These are phyloP conservation scores for Sporisorium reilianum DNA, from an alignment of 1,284 basidiomycete species.

Conservation along the genomic window DNA sequence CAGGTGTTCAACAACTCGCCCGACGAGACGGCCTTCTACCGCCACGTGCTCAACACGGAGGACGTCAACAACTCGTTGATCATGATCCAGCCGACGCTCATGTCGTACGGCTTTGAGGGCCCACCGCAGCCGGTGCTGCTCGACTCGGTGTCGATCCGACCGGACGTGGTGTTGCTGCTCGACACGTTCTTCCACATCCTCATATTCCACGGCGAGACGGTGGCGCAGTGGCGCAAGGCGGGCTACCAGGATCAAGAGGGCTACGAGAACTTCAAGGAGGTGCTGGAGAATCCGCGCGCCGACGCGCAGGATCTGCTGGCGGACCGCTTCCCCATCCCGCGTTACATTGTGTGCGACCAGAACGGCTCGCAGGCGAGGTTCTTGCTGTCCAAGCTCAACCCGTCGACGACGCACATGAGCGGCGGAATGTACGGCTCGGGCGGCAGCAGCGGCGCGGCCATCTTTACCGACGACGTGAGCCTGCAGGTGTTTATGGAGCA, in stretches of 20 bases:
- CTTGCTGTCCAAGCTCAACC: slow-evolving; percentile 94
- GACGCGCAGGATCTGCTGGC: slow-evolving; percentile 84
- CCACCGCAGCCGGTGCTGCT: slow-evolving; percentile 91
- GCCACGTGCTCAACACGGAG: slow-evolving; percentile 95
- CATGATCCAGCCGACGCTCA: slow-evolving; percentile 99
- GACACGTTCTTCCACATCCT: slow-evolving; percentile 99
- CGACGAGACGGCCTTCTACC: slow-evolving; percentile 99
- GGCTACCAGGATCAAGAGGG: slow-evolving; percentile 99
- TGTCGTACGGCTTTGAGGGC: slow-evolving; percentile 96
- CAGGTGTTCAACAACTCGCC: slow-evolving; percentile 99
- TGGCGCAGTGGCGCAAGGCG: slow-evolving; percentile 98
- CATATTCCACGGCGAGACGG: slow-evolving; percentile 98
- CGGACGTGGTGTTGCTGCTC: slow-evolving; percentile 95
- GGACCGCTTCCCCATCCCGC: slow-evolving; percentile 95
- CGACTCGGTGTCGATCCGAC: slow-evolving; percentile 97
- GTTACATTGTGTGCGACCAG: slow-evolving; percentile 98
- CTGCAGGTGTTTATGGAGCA: slow-evolving; percentile 71
- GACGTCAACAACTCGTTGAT: slow-evolving; percentile 99
- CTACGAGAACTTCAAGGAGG: slow-evolving; percentile 97
- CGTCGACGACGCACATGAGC: slow-evolving; percentile 96
- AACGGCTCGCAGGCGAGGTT: slow-evolving; percentile 97
- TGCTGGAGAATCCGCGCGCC: slow-evolving; percentile 82
- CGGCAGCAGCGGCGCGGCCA: slow-evolving; percentile 79
- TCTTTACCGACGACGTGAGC: slow-evolving; percentile 96
- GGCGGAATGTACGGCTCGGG: slow-evolving; percentile 73